Conservation (phyloP, 176 grass and related monocot genomes). For the Eragrostis nindensis region DNA sequence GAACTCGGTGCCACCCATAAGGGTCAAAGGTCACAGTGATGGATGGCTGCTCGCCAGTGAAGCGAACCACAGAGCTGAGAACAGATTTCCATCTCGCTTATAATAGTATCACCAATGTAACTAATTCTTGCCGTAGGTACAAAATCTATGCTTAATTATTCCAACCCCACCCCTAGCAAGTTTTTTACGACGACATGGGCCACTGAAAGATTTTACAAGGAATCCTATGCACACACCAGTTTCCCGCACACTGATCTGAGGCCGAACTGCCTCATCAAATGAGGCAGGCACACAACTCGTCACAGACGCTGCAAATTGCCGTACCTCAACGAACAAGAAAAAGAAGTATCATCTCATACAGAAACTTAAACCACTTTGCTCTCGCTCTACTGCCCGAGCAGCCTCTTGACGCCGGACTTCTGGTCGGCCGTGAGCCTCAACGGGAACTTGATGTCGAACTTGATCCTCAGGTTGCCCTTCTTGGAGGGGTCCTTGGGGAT, state of each 20-base stretch:
- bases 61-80: too few relatives aligned
- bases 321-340: neutral
- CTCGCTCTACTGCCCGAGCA: conserved; percentile 61
- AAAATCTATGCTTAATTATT: neutral
- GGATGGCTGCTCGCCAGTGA: too few relatives aligned
- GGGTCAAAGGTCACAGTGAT: too few relatives aligned
- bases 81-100: neutral
- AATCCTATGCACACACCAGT: conserved; percentile 14
- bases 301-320: neutral
- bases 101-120: neutral
- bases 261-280: neutral
- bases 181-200: neutral
- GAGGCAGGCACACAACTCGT: neutral
- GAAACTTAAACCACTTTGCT: neutral
- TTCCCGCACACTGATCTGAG: neutral
- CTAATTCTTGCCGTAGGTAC: neutral
- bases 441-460: conserved; percentile 93
- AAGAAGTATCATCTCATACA: neutral
- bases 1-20: neutral
- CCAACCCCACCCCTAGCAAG: neutral
- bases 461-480: conserved; percentile 90
- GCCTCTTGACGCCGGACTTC: conserved; percentile 81
- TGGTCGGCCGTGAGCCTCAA: conserved; percentile 76
- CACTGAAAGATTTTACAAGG: neutral
- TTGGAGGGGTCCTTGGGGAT: conserved; percentile 79